Percentiles rank a stretch among this genome's conserved stretches.
phyloP scores from a whole-genome alignment of 768 basidiomycete species.

The Rhodotorula taiwanensis region DNA sequence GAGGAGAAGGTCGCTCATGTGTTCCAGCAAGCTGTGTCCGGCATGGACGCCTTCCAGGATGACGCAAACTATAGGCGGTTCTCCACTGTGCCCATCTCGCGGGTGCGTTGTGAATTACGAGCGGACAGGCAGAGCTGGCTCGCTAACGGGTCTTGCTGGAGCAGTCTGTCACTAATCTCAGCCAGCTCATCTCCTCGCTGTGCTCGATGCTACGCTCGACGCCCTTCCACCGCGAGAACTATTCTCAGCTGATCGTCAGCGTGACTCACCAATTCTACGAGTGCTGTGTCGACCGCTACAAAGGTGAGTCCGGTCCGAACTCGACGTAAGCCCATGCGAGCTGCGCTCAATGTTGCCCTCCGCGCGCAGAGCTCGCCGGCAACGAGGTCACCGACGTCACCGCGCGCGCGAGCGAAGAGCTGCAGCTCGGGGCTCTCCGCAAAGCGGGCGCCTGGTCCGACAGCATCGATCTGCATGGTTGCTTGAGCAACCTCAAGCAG shows the following conservation, averaged over 20 bases:
- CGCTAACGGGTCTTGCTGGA: not conserved
- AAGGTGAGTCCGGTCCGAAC: slow-evolving; percentile 56
- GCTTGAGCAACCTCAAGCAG: slow-evolving; percentile 57
- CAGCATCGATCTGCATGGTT: slow-evolving; percentile 65
- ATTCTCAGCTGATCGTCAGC: slow-evolving; percentile 83
- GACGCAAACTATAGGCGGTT: slow-evolving; percentile 63
- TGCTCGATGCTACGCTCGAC: slow-evolving; percentile 84
- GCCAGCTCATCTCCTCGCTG: slow-evolving; percentile 83
- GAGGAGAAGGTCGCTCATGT: slow-evolving; percentile 85
- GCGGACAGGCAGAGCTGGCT: not conserved
- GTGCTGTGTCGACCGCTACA: slow-evolving; percentile 80
- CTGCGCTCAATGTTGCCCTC: not conserved
- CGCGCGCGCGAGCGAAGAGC: not conserved
- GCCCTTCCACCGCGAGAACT: slow-evolving; percentile 91
- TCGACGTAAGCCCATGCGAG: not conserved
- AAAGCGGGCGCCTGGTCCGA: slow-evolving; percentile 68
- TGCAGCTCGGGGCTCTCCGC: slow-evolving; percentile 50
- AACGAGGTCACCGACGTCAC: slow-evolving; percentile 34
- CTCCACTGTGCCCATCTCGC: slow-evolving; percentile 67
- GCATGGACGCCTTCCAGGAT: slow-evolving; percentile 77
- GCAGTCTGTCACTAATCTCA: slow-evolving; percentile 73
- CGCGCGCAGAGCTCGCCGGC: slow-evolving; percentile 50
- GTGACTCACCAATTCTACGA: slow-evolving; percentile 96
- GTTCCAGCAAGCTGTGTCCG: slow-evolving; percentile 69
- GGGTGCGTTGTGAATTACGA: slow-evolving; percentile 49